Base-by-base conservation (phyloP, 352 stramenopile genomes). In the Phytophthora pinifolia region DNA sequence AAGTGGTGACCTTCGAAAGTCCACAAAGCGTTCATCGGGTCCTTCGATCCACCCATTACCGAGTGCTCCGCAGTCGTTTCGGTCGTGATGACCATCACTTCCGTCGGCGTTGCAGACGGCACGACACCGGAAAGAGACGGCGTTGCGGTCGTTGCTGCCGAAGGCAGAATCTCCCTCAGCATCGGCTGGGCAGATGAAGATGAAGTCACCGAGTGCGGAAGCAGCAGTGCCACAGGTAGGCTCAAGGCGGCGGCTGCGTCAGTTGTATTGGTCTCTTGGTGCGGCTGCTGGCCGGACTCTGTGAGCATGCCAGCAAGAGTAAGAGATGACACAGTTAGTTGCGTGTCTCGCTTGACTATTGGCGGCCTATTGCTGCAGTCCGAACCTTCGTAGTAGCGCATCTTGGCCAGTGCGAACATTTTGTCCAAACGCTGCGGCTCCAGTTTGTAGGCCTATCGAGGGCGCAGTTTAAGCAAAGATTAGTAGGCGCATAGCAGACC, bases 21-120 rank as follows among this genome's bases (percentile, higher is more conserved):
- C 76, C 77, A 86, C 39, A 89, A 54, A 15, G 79, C 79, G 4
- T 85, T 84, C 68, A 83, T 83, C 35, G 62, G 66, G 48, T 86
- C 69, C 43, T 76, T 74, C 6, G 52, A 41, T 15, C 48, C 58
- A 20, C 52, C 59, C 17, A 63, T n/a, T 18, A 20, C 32, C 14
- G 45, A 17, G 4, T 62, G 43, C 8, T 68, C 56, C 6, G 63
- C 42, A 17, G 13, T 45, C 9, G 46, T 7, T 22, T 49, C 54
- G 0, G 41, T 22, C 20, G 20, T 27, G 22, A 27, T 27, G 22
- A 27, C 15, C 15, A 74, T 59, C n/a, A 44, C 17, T 8, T 71
- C 50, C 9, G 57, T 13, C 2, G 36, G 17, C 4, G 62, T 50
- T 9, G 65, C 9, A 12, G 31, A 25, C 13, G 37, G 32, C 12